Base-by-base conservation (phyloP, 2,329 filamentous ascomycete species). In the Stachybotrys echinatus region DNA sequence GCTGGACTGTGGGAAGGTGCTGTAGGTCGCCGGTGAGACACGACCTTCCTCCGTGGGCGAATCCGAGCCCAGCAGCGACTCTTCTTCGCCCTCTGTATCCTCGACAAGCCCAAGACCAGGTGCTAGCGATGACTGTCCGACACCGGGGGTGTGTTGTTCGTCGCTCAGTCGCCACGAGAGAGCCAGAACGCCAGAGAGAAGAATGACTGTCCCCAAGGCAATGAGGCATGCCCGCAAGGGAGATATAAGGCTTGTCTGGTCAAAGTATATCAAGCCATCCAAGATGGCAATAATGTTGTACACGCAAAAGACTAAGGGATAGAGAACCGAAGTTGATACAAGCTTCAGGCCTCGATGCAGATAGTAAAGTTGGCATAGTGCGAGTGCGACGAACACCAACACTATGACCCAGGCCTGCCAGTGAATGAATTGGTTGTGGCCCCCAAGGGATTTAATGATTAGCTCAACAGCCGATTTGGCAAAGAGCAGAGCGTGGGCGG, bases 251-350 rank as follows among this genome's bases (percentile, higher is more conserved):
- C 90, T 86, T 48, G 87, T 88, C 69, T 99, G 94, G 60, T 87
- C 81, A 72, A 97, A 99, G 71, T 97, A 99, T 61, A 99, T 96
- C 58, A 99, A 78, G 27, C 94, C 94, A 69, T 99, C 94, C 58
- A 97, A 76, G 58, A 99, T 99, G 57, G 94, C 94, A 63, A 97
- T 92, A 62, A 99, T 96, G 76, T 99, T 99, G 78, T 97, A 99
- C 56, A 97, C 84, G 77, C 94, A 99, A 71, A 99, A 99, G 38
- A 97, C 92, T 59, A 97, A 85, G 5, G 94, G 94, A 69, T 99
- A 99, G 58, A 99, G 78, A 54, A 97, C 87, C 61, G 90, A 96
- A 20, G 94, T 97, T 49, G 92, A 96, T 67, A 95, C 91, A 48
- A 99, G 79, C 70, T 96, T 96, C 54, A 99, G 79, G 48, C 94